These are phyloP conservation scores for Wallacemonas sp. DNA, from an alignment of 208 protist genomes.

Conservation along the genomic window DNA sequence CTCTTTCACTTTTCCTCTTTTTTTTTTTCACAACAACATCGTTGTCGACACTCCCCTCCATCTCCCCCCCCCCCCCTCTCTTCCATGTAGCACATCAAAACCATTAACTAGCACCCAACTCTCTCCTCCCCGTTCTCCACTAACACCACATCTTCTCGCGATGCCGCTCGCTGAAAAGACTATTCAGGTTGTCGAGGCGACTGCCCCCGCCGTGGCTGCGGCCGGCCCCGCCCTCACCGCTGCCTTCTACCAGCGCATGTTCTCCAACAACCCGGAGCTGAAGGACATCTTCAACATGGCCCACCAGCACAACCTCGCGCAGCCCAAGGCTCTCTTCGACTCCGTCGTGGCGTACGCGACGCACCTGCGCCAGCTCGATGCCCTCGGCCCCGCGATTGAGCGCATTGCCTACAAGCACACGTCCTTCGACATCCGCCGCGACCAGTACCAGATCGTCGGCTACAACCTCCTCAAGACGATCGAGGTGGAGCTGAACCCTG, in stretches of 20 bases:
- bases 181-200: slow-evolving; percentile 40
- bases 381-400: slow-evolving; percentile 37
- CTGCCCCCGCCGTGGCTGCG: slow-evolving; percentile 34
- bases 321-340: slow-evolving; percentile 50
- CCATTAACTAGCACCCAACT: no score
- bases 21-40: slow-evolving; percentile 12
- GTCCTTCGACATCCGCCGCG: slow-evolving; percentile 33
- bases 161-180: slow-evolving; percentile 41
- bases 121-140: no score
- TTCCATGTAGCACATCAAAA: not conserved
- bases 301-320: slow-evolving; percentile 34
- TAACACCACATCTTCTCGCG: not conserved
- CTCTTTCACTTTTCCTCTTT: slow-evolving; percentile 9
- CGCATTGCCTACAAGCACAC: slow-evolving; percentile 51
- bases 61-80: slow-evolving; percentile 4
- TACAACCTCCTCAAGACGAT: slow-evolving; percentile 51
- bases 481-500: slow-evolving; percentile 40
- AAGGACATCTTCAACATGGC: slow-evolving; percentile 51
- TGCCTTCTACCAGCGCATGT: slow-evolving; percentile 49
- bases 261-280: slow-evolving; percentile 39
- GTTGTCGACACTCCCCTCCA: not conserved
- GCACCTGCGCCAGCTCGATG: slow-evolving; percentile 37
- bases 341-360: slow-evolving; percentile 40
- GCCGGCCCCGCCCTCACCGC: slow-evolving; percentile 28
- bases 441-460: slow-evolving; percentile 49